Percentiles rank a stretch among this genome's conserved stretches.
phyloP scores from a whole-genome alignment of 2,329 filamentous ascomycete genomes.

The Neobulgaria alba region DNA sequence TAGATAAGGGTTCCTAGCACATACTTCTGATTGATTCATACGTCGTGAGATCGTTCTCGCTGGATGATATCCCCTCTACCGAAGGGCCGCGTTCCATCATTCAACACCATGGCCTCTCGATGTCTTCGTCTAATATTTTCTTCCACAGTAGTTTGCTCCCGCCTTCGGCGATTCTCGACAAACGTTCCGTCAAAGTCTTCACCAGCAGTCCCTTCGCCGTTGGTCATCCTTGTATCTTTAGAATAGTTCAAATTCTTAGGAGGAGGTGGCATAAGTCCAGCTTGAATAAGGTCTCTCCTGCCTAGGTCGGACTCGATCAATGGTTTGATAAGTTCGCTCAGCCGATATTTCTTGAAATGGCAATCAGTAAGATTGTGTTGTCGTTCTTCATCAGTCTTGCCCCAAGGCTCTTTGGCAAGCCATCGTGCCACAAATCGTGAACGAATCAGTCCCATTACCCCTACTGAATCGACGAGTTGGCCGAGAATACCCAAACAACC shows the following conservation, averaged over 20 bases:
- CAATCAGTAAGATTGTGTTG: conserved; percentile 41
- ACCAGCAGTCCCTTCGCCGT: conserved; percentile 41
- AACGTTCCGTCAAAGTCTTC: conserved; percentile 25
- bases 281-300: conserved; percentile 21
- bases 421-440: conserved; percentile 63
- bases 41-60: conserved; percentile 20
- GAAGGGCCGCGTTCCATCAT: conserved; percentile 71
- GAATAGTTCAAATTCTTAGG: conserved; percentile 38
- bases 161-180: conserved; percentile 31
- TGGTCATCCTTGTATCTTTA: conserved; percentile 35
- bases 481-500: conserved; percentile 49
- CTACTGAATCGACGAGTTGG: conserved; percentile 45
- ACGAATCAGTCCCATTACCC: conserved; percentile 47
- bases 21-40: too few species aligned
- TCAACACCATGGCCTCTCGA: conserved; percentile 83
- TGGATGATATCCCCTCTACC: conserved; percentile 73
- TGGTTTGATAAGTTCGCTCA: conserved; percentile 40
- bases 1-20: too few species aligned
- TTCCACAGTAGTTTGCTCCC: conserved; percentile 55
- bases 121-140: conserved; percentile 66
- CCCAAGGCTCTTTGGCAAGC: conserved; percentile 67
- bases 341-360: conserved; percentile 16
- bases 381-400: conserved; percentile 43
- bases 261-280: conserved; percentile 21
- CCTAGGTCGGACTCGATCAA: conserved; percentile 24